phyloP scores from a whole-genome alignment of 176 grass and related monocot genomes.

The Bolboschoenus planiculmis region DNA sequence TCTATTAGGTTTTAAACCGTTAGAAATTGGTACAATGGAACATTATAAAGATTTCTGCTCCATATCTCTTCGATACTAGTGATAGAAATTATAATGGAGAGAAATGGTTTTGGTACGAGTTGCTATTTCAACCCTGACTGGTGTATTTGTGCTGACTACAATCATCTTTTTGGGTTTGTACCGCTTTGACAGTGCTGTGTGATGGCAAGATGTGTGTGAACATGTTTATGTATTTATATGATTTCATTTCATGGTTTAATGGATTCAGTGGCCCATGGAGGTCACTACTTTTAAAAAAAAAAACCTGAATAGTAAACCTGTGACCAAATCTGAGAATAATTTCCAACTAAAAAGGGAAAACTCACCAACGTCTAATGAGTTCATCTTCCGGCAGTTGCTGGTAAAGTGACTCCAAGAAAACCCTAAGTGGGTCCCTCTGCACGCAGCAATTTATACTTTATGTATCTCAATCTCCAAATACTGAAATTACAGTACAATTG shows the following conservation, averaged over 20 bases:
- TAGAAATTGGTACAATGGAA: background rate
- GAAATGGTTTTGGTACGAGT: background rate
- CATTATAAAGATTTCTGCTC: background rate
- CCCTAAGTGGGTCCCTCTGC: constrained; percentile 27
- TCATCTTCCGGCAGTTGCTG: constrained; percentile 13
- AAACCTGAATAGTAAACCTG: no score
- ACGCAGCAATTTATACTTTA: background rate
- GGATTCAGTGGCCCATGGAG: no score
- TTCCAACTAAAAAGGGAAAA: background rate
- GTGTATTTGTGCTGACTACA: no score
- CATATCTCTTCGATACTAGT: background rate
- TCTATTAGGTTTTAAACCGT: background rate
- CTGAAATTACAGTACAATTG: background rate
- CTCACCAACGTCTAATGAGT: constrained; percentile 13
- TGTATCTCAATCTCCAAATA: background rate
- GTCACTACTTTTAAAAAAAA: no score
- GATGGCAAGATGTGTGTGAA: no score
- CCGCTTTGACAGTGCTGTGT: no score
- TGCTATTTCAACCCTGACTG: no score
- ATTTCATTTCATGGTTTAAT: no score
- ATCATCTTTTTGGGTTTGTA: no score
- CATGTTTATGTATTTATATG: no score
- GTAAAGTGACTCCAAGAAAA: constrained; percentile 27
- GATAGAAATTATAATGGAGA: background rate
- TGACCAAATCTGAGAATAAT: background rate